Conservation (phyloP, 2,329 filamentous ascomycete species). For the Aureobasidium melanogenum region DNA sequence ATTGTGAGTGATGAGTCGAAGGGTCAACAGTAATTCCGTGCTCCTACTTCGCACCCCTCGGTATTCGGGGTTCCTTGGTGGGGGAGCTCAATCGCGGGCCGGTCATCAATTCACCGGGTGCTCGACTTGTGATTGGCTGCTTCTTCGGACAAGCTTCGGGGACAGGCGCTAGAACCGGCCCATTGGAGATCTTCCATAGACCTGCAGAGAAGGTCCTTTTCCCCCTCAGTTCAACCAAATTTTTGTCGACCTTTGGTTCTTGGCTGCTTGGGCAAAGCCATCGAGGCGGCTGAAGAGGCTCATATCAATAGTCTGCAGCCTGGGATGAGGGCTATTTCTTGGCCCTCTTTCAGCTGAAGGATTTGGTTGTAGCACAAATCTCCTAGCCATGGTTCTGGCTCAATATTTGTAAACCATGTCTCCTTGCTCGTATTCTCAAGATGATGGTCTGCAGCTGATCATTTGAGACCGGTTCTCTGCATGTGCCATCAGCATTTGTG, state of each 20-base stretch:
- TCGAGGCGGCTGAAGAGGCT: neutral
- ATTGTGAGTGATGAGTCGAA: neutral
- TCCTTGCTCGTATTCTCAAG: neutral
- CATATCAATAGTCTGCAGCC: neutral
- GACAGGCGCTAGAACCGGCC: neutral
- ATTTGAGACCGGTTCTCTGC: slow-evolving; percentile 1
- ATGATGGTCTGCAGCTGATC: neutral
- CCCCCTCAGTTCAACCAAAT: slow-evolving; percentile 4
- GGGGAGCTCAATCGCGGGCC: neutral
- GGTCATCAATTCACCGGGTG: neutral
- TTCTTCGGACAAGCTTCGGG: slow-evolving; percentile 1
- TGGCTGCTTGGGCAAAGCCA: neutral
- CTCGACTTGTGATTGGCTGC: neutral
- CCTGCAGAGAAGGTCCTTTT: neutral
- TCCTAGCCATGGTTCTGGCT: neutral
- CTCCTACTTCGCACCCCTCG: neutral
- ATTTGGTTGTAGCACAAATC: neutral
- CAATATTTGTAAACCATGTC: neutral
- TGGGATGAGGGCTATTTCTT: neutral
- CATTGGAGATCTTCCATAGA: neutral
- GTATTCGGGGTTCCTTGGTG: slow-evolving; percentile 5
- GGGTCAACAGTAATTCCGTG: neutral
- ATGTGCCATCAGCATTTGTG: neutral
- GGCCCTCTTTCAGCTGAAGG: neutral
- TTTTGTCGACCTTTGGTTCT: neutral